Percentiles rank a stretch among this genome's conserved stretches.
phyloP scores from a whole-genome alignment of 176 grass and related monocot species.

The Cocos nucifera region DNA sequence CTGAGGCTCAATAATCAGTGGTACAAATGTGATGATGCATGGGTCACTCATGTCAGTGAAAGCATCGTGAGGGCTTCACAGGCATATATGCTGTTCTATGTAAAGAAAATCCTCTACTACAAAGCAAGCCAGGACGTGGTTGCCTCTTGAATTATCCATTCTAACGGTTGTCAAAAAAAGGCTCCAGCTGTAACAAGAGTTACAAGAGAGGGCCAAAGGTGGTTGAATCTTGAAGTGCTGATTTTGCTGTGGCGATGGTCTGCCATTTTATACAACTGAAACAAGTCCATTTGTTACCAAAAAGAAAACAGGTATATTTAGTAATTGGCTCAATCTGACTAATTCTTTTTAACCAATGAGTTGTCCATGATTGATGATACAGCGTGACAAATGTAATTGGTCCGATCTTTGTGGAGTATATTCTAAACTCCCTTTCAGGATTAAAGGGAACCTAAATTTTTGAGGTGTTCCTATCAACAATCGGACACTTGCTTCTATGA shows the following conservation, averaged over 20 bases:
- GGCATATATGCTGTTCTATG: conserved; percentile 98
- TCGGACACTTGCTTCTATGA: neutral
- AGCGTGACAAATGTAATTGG: neutral
- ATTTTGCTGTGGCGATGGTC: neutral
- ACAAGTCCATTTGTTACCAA: neutral
- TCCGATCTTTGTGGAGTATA: too few relatives aligned
- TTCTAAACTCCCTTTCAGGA: too few relatives aligned
- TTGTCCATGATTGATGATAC: neutral
- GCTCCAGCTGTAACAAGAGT: neutral
- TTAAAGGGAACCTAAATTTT: conserved; percentile 49
- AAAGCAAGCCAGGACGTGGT: conserved; percentile 54
- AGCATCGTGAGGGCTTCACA: conserved; percentile 68
- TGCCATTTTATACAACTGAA: neutral
- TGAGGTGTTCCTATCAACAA: conserved; percentile 43
- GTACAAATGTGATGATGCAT: conserved; percentile 98
- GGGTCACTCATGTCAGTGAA: conserved; percentile 82
- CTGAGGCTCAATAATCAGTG: conserved; percentile 71
- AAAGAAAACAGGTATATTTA: neutral
- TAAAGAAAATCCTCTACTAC: conserved; percentile 86
- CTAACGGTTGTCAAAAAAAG: conserved; percentile 11
- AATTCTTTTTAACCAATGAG: conserved; percentile 4
- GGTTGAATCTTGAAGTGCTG: neutral
- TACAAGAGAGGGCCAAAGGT: neutral
- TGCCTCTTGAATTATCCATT: conserved; percentile 14
- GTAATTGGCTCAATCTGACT: neutral